Conservation (phyloP, 306 rosid species). For the Rosa lucieae region DNA sequence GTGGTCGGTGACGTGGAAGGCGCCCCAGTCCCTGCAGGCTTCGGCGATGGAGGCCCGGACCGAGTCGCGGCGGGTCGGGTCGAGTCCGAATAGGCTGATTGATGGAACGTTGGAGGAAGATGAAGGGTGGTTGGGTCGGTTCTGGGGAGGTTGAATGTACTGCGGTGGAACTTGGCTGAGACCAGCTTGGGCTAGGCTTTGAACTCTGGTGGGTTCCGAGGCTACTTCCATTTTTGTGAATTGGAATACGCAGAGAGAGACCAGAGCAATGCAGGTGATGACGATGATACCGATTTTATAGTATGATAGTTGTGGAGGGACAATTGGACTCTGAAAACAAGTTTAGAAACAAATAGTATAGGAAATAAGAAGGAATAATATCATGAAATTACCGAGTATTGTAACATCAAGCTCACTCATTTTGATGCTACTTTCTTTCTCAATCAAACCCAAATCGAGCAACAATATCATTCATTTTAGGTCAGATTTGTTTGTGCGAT, state of each 20-base stretch:
- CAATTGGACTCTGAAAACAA: background rate
- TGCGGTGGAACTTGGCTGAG: conserved; percentile 57
- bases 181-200: conserved; percentile 53
- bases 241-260: background rate
- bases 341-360: too few relatives aligned
- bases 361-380: too few relatives aligned
- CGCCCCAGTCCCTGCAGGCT: conserved; percentile 83
- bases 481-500: too few relatives aligned
- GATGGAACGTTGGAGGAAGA: conserved; percentile 37
- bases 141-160: conserved; percentile 56
- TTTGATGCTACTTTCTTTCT: too few relatives aligned
- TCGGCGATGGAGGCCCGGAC: conserved; percentile 38
- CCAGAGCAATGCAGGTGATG: background rate
- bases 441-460: too few relatives aligned
- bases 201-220: conserved; percentile 58
- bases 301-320: too few relatives aligned
- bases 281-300: background rate
- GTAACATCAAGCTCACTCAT: too few relatives aligned
- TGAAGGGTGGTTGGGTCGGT: conserved; percentile 19
- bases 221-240: conserved; percentile 40
- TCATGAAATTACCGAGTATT: too few relatives aligned
- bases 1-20: conserved; percentile 81
- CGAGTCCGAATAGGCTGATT: conserved; percentile 47
- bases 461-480: too few relatives aligned
- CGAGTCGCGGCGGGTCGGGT: conserved; percentile 34